Base-by-base conservation (phyloP, 1,284 basidiomycete species). In the Lignosus rhinocerotis region DNA sequence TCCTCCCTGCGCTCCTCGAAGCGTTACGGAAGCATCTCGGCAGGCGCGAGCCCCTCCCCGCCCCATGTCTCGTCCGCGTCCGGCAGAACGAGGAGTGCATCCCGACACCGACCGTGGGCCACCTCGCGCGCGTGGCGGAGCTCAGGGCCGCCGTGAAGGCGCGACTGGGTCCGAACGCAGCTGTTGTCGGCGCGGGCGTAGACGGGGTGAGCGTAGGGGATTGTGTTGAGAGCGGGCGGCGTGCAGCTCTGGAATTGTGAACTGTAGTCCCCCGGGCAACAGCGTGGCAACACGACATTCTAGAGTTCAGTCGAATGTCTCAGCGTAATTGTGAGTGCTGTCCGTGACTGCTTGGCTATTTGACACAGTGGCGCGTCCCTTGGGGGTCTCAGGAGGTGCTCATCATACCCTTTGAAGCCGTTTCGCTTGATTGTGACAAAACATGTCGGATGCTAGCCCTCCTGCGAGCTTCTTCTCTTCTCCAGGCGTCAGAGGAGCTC, bases 161-260 rank as follows among this genome's bases (percentile, higher is more conserved):
- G 10, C 58, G 60, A 11, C 92, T 87, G 84, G 74, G 73, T 0
- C 84, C 83, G 4, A 78, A 80, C 60, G 69, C 97, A 61, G 86
- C 87, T 43, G 79, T 98, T 1, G 78, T 92, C 1, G 96, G 96
- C 1, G 92, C 93, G 5, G 93, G 93, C 10, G 92, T 95, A 33
- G 86, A 84, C 0, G 96, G 94, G 0, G 93, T 96, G 1, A 95
- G 94, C 58, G 82, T 98, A 5, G 93, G 92, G 16, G 96, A 98
- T 69, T 96, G 94, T 71, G 83, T 96, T 31, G 84, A 88, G 67
- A 83, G 83, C 5, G 94, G 88, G 9, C 83, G 85, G 66, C 73
- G 69, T 33, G 86, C 76, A 33, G 88, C 86, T 33, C 65, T 56
- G 44, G 64, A 57, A 9, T 63, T 69, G 61, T 66, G 58, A 53